Evolutionary conservation across 148 eudicot genomes (phyloP).

Genomic region (Amaranthus cruentus): DNA sequence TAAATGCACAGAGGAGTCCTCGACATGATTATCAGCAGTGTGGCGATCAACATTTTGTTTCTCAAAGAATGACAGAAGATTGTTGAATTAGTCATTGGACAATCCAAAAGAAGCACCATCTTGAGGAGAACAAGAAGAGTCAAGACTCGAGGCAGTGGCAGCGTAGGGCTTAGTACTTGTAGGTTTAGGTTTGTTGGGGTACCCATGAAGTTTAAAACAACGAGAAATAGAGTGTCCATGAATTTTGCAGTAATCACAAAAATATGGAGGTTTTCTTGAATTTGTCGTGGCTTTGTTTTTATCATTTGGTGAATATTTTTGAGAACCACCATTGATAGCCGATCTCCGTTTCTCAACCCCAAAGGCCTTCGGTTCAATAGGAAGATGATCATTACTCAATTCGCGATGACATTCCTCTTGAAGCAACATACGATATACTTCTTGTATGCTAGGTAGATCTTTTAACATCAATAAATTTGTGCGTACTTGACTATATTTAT

Average conservation of each 20-base stretch:
- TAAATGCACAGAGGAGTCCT: too few relatives aligned
- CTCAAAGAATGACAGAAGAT: too few relatives aligned
- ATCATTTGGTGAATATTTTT: too few relatives aligned
- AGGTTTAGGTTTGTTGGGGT: background rate
- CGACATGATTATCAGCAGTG: too few relatives aligned
- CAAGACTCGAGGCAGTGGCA: too few relatives aligned
- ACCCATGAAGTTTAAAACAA: background rate
- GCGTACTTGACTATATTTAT: background rate
- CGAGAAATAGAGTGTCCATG: background rate
- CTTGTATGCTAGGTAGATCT: background rate
- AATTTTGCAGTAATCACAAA: background rate
- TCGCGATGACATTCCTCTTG: background rate
- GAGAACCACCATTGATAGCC: too few relatives aligned
- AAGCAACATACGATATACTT: background rate
- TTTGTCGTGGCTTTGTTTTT: too few relatives aligned
- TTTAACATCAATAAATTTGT: background rate
- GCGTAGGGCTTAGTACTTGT: too few relatives aligned
- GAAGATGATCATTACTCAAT: background rate
- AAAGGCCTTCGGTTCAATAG: background rate
- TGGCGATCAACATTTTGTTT: too few relatives aligned
- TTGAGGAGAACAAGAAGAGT: background rate
- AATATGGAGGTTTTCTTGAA: too few relatives aligned
- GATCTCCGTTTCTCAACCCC: background rate
- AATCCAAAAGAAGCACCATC: too few relatives aligned
- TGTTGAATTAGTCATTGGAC: too few relatives aligned